A percentile compares a stretch with the other conserved stretches of the same genome.
Conservation (phyloP, 208 protist genomes). For the Crithidia thermophila region DNA sequence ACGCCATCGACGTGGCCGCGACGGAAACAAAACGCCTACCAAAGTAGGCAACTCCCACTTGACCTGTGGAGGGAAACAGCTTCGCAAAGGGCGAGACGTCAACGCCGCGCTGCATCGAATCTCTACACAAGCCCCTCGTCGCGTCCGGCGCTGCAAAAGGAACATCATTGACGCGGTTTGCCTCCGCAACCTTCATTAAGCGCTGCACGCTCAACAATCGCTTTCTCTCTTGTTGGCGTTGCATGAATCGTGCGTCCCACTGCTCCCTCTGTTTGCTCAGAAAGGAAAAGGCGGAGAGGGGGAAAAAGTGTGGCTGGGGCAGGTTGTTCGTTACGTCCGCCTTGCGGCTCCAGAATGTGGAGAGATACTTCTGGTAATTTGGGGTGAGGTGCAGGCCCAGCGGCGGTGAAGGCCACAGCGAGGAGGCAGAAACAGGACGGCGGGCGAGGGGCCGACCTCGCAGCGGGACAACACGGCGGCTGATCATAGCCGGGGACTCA, state of each 20-base stretch:
- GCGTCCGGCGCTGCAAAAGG: no score
- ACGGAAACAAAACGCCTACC: constrained; percentile 43
- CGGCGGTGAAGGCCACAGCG: constrained; percentile 1
- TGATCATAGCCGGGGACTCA: no score
- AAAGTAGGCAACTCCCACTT: no score
- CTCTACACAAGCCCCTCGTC: no score
- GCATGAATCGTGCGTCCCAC: no score
- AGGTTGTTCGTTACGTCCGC: constrained; percentile 2
- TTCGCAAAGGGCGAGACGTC: background rate
- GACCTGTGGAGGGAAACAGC: no score
- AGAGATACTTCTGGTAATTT: background rate
- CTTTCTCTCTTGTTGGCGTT: background rate
- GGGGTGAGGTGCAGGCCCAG: background rate
- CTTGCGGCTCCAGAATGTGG: constrained; percentile 23
- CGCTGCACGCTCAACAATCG: no score
- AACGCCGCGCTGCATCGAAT: no score
- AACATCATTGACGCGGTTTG: no score
- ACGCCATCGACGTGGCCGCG: constrained; percentile 31
- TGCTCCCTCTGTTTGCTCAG: background rate
- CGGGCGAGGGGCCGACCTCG: background rate
- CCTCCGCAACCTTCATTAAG: no score
- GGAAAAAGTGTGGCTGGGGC: constrained; percentile 25
- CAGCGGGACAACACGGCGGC: background rate
- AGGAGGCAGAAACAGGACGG: background rate
- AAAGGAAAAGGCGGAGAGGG: constrained; percentile 2